Base-by-base conservation (phyloP, 164 flowering plant genomes). In the Cinnamomum micranthum region DNA sequence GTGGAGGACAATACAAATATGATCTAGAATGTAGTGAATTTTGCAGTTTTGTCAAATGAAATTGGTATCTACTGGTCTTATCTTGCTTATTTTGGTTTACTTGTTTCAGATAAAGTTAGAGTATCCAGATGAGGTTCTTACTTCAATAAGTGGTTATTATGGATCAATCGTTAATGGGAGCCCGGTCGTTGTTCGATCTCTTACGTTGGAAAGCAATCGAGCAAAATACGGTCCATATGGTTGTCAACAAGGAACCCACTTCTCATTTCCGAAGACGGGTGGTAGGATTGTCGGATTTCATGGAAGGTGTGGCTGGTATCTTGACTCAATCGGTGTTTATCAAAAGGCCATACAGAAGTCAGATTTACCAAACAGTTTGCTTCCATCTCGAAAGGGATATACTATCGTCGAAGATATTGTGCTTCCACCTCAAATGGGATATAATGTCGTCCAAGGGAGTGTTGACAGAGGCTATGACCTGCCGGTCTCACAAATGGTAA, bases 261-360 rank as follows among this genome's bases (percentile, higher is more conserved):
- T 92, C 73, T 80, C 91, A 14, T 74, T 85, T 7, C 89, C 92
- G 17, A 74, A 69, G 65, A 73, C 68, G 2, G 84, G 86, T 0
- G 88, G 84, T 23, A 92, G 83, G 79, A 87, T 92, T 35, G 94
- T 92, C 4, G 97, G 97, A 50, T 91, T 94, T 75, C 89, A 88
- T 80, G 97, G 98, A n/a, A 73, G 68, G 72, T 69, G 81, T 28
- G 85, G 94, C 12, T 86, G 87, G 91, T 88, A 80, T 70, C 79
- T 94, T 23, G 89, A 86, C 79, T 81, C 94, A 1, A 86, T 94
- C 64, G 98, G 98, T 7, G 87, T 85, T 71, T 79, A 94, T 71
- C 47, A 90, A 20, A 83, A 87, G 81, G 83, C 94, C 17, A 11
- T 75, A 68, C 71, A 76, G 11, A 77, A 80, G n/a, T 68, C 73